Conservation (phyloP, 805 yeast genomes). For the Schwanniomyces vanrijiae region DNA sequence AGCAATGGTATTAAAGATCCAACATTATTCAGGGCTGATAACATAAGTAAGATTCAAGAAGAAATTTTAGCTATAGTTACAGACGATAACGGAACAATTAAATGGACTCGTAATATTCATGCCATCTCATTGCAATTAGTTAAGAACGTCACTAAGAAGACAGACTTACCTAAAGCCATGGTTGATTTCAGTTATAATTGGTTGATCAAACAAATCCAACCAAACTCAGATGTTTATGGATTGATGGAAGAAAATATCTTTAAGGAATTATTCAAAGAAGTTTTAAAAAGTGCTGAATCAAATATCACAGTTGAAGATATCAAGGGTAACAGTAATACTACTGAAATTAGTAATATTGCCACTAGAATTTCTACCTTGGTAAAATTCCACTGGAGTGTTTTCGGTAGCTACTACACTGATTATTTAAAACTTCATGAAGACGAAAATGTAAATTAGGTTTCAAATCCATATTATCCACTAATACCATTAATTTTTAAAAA, state of each 20-base stretch:
- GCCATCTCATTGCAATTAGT: slow-evolving; percentile 69
- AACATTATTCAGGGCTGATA: slow-evolving; percentile 29
- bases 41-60: slow-evolving; percentile 53
- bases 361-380: slow-evolving; percentile 63
- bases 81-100: slow-evolving; percentile 82
- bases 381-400: slow-evolving; percentile 82
- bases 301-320: not conserved
- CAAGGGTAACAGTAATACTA: not conserved
- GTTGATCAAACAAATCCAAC: slow-evolving; percentile 85
- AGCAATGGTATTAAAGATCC: slow-evolving; percentile 15
- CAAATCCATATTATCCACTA: not conserved
- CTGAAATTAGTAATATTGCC: slow-evolving; percentile 57
- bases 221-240: slow-evolving; percentile 72
- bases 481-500: not conserved
- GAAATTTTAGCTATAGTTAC: slow-evolving; percentile 78
- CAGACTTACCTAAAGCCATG: slow-evolving; percentile 34
- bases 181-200: slow-evolving; percentile 70
- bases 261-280: slow-evolving; percentile 44
- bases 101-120: slow-evolving; percentile 84
- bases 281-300: slow-evolving; percentile 17
- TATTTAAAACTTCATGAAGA: slow-evolving; percentile 12
- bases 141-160: slow-evolving; percentile 31
- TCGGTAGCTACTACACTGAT: slow-evolving; percentile 66
- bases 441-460: not conserved
- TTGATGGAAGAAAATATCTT: slow-evolving; percentile 69